A percentile compares a stretch with the other conserved stretches of the same genome.
phyloP scores from a whole-genome alignment of 2,329 filamentous ascomycete genomes.

The Ophiobolus disseminans region DNA sequence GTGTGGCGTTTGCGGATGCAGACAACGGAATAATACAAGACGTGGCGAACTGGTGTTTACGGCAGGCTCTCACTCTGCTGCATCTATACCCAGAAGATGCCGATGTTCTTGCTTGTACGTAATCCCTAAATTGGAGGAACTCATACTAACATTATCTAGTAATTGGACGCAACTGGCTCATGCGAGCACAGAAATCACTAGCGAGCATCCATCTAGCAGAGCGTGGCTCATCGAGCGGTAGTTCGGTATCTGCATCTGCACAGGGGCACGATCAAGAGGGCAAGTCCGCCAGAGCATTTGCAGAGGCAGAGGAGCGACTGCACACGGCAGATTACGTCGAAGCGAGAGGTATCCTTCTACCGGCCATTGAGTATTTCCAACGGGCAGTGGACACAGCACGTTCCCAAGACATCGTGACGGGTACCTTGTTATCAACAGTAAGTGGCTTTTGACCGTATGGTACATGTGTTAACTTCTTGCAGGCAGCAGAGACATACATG shows the following conservation, averaged over 20 bases:
- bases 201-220: conserved; percentile 58
- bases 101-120: conserved; percentile 53
- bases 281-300: conserved; percentile 22
- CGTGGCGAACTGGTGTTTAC: conserved; percentile 59
- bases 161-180: conserved; percentile 60
- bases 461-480: conserved; percentile 8
- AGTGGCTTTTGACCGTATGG: conserved; percentile 20
- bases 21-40: conserved; percentile 56
- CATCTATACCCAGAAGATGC: conserved; percentile 54
- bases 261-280: conserved; percentile 24
- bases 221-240: conserved; percentile 47
- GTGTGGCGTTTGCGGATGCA: conserved; percentile 58
- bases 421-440: conserved; percentile 56
- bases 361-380: conserved; percentile 60
- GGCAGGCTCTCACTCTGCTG: conserved; percentile 56
- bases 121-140: not conserved
- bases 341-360: conserved; percentile 59
- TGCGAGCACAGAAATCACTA: conserved; percentile 58
- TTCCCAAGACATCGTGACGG: conserved; percentile 47
- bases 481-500: conserved; percentile 60
- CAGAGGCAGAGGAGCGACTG: conserved; percentile 49
- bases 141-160: conserved; percentile 42
- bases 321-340: conserved; percentile 58
- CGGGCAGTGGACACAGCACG: conserved; percentile 56
- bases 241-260: conserved; percentile 42